A percentile compares a stretch with the other conserved stretches of the same genome.
Conservation (phyloP, 768 basidiomycete species). For the Pulveroboletus ravenelii region DNA sequence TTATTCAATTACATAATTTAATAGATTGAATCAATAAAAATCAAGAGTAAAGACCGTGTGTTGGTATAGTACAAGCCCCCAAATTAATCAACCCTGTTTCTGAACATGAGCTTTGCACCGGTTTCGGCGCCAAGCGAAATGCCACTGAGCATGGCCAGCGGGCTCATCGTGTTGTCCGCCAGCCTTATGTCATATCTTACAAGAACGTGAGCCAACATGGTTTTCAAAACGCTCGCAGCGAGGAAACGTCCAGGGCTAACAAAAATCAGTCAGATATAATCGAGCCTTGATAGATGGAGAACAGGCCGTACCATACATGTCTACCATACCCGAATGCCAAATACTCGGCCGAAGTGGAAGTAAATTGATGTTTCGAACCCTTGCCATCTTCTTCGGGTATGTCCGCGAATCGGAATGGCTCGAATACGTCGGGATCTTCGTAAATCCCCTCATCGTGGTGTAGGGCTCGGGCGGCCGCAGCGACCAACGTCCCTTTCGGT, state of each 20-base stretch:
- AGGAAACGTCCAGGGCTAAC: conserved; percentile 16
- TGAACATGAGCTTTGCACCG: not conserved
- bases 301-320: conserved; percentile 10
- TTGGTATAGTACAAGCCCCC: too few species aligned
- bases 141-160: not conserved
- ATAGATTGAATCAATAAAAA: too few species aligned
- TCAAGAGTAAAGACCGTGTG: too few species aligned
- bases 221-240: conserved; percentile 4
- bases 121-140: not conserved
- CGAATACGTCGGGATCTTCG: conserved; percentile 24
- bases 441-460: conserved; percentile 28
- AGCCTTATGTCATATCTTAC: not conserved
- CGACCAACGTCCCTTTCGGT: conserved; percentile 31
- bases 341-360: conserved; percentile 30
- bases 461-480: conserved; percentile 18
- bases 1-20: too few species aligned
- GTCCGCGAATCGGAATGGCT: conserved; percentile 37
- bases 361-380: conserved; percentile 30
- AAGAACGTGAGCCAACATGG: conserved; percentile 12
- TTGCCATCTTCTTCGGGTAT: conserved; percentile 31
- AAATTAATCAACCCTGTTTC: not conserved
- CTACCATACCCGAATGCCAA: conserved; percentile 34
- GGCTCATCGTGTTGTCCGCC: not conserved
- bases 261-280: too few species aligned
- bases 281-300: too few species aligned